Evolutionary conservation across 2,329 filamentous ascomycete species (phyloP).

Genomic region (Sclerotinia sclerotiorum): DNA sequence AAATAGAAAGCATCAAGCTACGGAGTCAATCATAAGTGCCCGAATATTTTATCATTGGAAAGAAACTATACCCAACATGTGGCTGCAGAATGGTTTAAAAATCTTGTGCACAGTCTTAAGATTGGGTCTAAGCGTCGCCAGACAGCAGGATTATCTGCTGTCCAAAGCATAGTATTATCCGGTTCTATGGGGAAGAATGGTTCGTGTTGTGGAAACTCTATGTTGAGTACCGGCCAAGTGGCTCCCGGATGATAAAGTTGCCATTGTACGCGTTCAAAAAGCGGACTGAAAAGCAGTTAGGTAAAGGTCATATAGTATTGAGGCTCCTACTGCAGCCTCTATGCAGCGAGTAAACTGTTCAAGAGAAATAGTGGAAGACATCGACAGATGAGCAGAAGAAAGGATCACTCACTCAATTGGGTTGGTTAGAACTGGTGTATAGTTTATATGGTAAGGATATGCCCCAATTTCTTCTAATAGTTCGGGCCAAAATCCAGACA

Average conservation of each 20-base stretch:
- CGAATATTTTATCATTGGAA: background rate
- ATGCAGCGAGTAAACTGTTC: background rate
- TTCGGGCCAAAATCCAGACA: constrained; percentile 14
- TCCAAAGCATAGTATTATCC: constrained; percentile 8
- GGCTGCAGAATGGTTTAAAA: background rate
- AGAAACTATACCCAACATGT: constrained; percentile 6
- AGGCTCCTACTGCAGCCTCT: background rate
- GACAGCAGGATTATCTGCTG: constrained; percentile 2
- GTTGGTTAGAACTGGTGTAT: background rate
- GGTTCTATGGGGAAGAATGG: background rate
- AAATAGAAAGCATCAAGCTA: constrained; percentile 12
- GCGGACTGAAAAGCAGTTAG: background rate
- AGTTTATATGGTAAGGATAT: constrained; percentile 2
- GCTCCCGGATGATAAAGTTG: background rate
- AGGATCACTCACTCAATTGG: background rate
- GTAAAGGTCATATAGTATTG: no score
- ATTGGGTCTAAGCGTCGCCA: constrained; percentile 5
- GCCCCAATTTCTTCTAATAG: constrained; percentile 2
- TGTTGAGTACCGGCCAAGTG: background rate
- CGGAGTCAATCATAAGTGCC: background rate
- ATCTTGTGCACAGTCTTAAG: background rate
- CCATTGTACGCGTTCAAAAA: background rate
- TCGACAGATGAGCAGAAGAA: background rate
- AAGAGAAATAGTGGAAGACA: background rate
- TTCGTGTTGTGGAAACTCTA: background rate